Base-by-base conservation (phyloP, 352 stramenopile species). In the Globisporangium canariense region DNA sequence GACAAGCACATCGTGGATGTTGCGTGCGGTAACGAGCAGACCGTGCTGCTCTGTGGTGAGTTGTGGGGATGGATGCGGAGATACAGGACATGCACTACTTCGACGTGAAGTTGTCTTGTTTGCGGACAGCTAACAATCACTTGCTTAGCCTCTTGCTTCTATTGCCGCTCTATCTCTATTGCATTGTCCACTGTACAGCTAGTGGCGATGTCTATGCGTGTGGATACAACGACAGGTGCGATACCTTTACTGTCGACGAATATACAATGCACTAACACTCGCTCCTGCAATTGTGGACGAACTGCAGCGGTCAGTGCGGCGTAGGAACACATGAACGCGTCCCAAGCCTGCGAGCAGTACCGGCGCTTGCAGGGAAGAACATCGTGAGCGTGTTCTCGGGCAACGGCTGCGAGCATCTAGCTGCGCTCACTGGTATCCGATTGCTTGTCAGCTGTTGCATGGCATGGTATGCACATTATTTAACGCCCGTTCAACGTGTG, bases 321-420 rank as follows among this genome's bases (percentile, higher is more conserved):
- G 78, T 89, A 9, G 89, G 84, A 1, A 81, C 84, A n/a, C 93
- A 77, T 1, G 88, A 96, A 34, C 78, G 88, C 40, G 75, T 97
- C 10, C 64, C 69, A 11, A 70, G 41, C 40, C 65, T 81, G 5
- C 78, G 63, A 36, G 66, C 84, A 16, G 79, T 97, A 2, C 54
- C 75, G 4, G 75, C 71, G 3, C 74, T 96, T 11, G 72, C 62
- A 28, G 80, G 79, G 38, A 84, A 92, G 64, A 79, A 86, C 47
- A 75, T 90, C 16, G 65, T 72, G 43, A 67, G 91, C 14, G 65
- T 98, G 10, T 91, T 96, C 64, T 90, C 92, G 11, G 94, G 89
- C 54, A 98, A 98, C 65, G 93, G 93, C 38, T 97, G 90, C 64
- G 93, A 98, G 53, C 93, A 98, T 73, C 80, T 96, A 34, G 79